Conservation (phyloP, 2,329 filamentous ascomycete genomes). For the Dothistroma septosporum region DNA sequence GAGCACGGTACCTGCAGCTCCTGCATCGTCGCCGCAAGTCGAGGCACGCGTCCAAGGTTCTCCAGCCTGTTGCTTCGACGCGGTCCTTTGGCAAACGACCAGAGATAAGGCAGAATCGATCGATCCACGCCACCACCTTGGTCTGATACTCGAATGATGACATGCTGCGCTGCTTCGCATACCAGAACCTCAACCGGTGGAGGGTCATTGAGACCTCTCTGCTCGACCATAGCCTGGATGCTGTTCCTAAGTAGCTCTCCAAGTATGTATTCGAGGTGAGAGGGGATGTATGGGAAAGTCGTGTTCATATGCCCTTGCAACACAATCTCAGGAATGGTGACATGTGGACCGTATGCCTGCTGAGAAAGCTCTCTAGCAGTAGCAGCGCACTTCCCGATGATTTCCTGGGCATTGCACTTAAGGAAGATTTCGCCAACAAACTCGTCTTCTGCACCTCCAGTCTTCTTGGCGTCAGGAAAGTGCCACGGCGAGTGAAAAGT, state of each 20-base stretch:
- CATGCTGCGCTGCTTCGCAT: constrained; percentile 88
- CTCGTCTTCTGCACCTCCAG: constrained; percentile 62
- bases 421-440: constrained; percentile 96
- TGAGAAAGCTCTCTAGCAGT: constrained; percentile 71
- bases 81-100: constrained; percentile 95
- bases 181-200: constrained; percentile 91
- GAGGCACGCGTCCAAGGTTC: constrained; percentile 81
- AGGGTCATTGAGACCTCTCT: constrained; percentile 49
- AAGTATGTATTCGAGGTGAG: constrained; percentile 94
- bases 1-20: constrained; percentile 39
- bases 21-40: constrained; percentile 89
- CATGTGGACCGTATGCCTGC: constrained; percentile 67
- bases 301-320: constrained; percentile 82
- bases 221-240: constrained; percentile 85
- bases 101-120: constrained; percentile 81
- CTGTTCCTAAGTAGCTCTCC: constrained; percentile 93
- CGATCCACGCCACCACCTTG: constrained; percentile 87
- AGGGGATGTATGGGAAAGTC: constrained; percentile 93
- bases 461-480: constrained; percentile 68
- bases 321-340: constrained; percentile 72
- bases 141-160: constrained; percentile 94
- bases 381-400: constrained; percentile 76
- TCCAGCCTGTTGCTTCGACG: constrained; percentile 71
- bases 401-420: constrained; percentile 83
- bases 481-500: constrained; percentile 90